Evolutionary conservation across 2,329 filamentous ascomycete species (phyloP), one percentile per base, ranked within the genome.

Genomic region (Blumeria graminis): DNA sequence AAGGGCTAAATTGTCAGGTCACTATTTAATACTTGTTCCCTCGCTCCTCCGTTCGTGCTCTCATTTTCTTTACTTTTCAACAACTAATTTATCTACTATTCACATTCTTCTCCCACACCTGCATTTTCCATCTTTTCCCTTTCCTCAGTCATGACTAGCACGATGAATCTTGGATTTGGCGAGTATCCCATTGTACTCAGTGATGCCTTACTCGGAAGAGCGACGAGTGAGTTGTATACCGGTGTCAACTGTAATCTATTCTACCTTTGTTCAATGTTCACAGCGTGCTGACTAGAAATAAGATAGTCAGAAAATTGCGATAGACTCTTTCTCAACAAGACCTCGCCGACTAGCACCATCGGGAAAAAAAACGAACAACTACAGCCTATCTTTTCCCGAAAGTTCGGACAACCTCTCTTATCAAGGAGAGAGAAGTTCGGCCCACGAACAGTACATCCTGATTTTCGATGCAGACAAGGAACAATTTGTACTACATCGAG

Each of bases 401-500:
- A 71, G 74, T 55, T 73, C 72, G 59, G 72, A 73, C 56, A 75
- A 75, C 56, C 81, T 82, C 63, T 70, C 74, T 34, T 82, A 80
- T 65, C 72, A 75, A 48, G 81, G 81, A 58, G 74, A 72, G 1
- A 74, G 80, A 55, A 74, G 74, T 56, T 74, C 72, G 28, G 73
- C 74, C 58, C 72, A 76, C 57, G 72, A 71, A 56, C 74, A 81
- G 65, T 81, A 77, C 64, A 76, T 81, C 39, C 75, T 28, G 22
- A 28, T 28, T 28, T 28, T 28, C 22, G 22, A 28, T 56, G 74
- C 72, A 32, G 74, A 74, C 58, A 72, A 76, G 57, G 72, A 71
- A 57, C 74, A 81, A 65, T 81, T 77, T 64, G 76, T 81, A 39
- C 75, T 95, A 56, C 87, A 95, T 70, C 80, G 80, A 55, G 72